Percentiles rank a stretch among this genome's conserved stretches.
Conservation (phyloP, 129 eudicot genomes). For the Tagetes erecta region DNA sequence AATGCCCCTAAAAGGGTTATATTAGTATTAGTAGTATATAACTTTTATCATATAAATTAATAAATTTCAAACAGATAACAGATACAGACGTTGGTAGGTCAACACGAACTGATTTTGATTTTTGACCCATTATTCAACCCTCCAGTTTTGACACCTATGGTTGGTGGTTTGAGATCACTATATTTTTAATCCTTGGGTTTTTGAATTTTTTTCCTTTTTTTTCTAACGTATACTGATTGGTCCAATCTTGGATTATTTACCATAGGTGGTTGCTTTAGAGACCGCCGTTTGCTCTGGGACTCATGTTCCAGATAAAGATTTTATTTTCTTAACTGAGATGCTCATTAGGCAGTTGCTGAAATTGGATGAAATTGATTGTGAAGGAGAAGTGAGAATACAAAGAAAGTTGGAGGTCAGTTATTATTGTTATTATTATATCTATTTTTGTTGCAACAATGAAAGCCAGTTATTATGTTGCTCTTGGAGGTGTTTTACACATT, state of each 20-base stretch:
- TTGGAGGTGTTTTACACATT: too few relatives aligned
- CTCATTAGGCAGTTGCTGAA: constrained; percentile 81
- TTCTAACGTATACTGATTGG: not conserved
- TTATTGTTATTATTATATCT: too few relatives aligned
- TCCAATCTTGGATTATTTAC: not conserved
- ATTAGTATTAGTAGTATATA: too few relatives aligned
- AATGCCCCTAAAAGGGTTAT: too few relatives aligned
- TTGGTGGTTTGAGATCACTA: too few relatives aligned
- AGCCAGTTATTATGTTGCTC: too few relatives aligned
- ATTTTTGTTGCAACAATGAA: too few relatives aligned
- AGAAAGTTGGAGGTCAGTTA: constrained; percentile 73
- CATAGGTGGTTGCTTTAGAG: constrained; percentile 65
- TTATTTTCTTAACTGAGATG: constrained; percentile 65
- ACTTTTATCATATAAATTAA: too few relatives aligned
- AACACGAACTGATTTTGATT: not conserved
- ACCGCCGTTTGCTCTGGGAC: constrained; percentile 61
- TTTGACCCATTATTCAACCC: not conserved
- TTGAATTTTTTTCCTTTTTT: not conserved
- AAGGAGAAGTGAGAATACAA: constrained; percentile 80
- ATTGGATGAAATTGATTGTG: constrained; percentile 79
- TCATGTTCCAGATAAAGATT: constrained; percentile 65
- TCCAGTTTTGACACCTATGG: too few relatives aligned
- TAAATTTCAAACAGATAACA: too few relatives aligned
- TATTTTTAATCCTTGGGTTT: not conserved
- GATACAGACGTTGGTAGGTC: too few relatives aligned